Percentiles rank a stretch among this genome's conserved stretches.
Evolutionary conservation across 169 alveolate genomes (phyloP).

Genomic region (Plasmodium vivax): DNA sequence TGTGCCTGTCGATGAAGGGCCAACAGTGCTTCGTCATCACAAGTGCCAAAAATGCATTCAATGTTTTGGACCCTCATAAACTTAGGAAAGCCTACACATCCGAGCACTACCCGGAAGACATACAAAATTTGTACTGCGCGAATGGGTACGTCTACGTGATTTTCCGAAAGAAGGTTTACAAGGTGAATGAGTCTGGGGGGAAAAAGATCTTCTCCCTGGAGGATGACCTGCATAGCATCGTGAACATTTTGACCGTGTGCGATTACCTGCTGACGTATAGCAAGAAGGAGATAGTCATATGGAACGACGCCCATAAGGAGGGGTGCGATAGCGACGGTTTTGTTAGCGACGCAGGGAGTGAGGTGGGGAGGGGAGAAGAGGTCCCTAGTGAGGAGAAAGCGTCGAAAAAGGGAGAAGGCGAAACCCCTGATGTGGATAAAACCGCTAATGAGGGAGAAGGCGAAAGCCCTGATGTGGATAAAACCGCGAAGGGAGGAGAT

Average conservation of each 20-base stretch:
- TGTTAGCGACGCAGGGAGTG: not conserved
- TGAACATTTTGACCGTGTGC: conserved; percentile 23
- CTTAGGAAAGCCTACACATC: conserved; percentile 42
- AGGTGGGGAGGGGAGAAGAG: not conserved
- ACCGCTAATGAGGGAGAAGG: too few species aligned
- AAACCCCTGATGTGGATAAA: not conserved
- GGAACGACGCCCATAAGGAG: conserved; percentile 25
- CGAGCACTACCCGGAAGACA: conserved; percentile 39
- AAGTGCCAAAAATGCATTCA: conserved; percentile 39
- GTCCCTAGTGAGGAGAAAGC: not conserved
- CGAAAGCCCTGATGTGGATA: conserved; percentile 1
- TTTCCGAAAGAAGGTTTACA: conserved; percentile 40
- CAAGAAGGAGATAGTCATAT: conserved; percentile 57
- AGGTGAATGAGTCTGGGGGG: conserved; percentile 41
- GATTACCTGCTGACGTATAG: conserved; percentile 63
- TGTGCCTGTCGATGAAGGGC: conserved; percentile 57
- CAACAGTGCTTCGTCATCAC: conserved; percentile 32
- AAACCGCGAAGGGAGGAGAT: not conserved
- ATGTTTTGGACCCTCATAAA: conserved; percentile 48
- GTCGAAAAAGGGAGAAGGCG: not conserved
- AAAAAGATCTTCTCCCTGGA: conserved; percentile 13
- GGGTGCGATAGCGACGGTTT: not conserved
- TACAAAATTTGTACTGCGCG: conserved; percentile 27
- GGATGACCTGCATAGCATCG: conserved; percentile 4
- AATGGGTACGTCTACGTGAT: conserved; percentile 43